phyloP scores from a whole-genome alignment of 805 yeast species.

The Spathaspora arborariae region DNA sequence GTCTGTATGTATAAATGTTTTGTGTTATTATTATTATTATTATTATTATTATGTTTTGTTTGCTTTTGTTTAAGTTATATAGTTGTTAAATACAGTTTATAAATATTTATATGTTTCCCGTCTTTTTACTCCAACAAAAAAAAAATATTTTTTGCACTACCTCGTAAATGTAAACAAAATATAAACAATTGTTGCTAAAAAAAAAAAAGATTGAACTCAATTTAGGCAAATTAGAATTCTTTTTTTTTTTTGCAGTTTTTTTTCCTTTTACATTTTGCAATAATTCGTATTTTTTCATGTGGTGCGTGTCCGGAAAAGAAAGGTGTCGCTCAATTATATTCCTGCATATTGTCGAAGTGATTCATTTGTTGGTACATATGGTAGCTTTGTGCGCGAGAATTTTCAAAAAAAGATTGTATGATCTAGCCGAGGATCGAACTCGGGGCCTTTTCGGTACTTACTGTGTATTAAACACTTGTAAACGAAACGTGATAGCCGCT shows the following conservation, averaged over 20 bases:
- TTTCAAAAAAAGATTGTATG: slow-evolving; percentile 2
- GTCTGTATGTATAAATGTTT: not conserved
- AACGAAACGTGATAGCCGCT: slow-evolving; percentile 44
- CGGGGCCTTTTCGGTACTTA: slow-evolving; percentile 42
- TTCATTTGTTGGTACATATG: not conserved
- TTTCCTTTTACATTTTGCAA: slow-evolving; percentile 3
- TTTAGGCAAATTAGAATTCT: too few relatives aligned
- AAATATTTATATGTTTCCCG: not conserved
- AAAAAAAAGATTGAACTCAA: not conserved
- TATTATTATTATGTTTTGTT: not conserved
- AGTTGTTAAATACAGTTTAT: not conserved
- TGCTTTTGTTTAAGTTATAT: not conserved
- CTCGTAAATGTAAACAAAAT: not conserved
- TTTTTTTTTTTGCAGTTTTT: slow-evolving; percentile 1
- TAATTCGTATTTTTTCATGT: not conserved
- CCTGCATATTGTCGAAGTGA: not conserved
- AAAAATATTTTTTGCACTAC: not conserved
- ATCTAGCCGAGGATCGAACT: slow-evolving; percentile 42
- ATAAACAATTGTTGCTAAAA: slow-evolving; percentile 3
- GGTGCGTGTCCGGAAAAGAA: slow-evolving; percentile 1
- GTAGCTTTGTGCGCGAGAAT: not conserved
- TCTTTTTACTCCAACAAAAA: not conserved
- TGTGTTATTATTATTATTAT: not conserved
- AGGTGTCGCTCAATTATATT: not conserved
- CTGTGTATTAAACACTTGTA: slow-evolving; percentile 27